A percentile compares a stretch with the other conserved stretches of the same genome.
These are phyloP conservation scores for Aureobasidium vineae DNA, from an alignment of 2,329 filamentous ascomycete genomes.

Conservation along the genomic window DNA sequence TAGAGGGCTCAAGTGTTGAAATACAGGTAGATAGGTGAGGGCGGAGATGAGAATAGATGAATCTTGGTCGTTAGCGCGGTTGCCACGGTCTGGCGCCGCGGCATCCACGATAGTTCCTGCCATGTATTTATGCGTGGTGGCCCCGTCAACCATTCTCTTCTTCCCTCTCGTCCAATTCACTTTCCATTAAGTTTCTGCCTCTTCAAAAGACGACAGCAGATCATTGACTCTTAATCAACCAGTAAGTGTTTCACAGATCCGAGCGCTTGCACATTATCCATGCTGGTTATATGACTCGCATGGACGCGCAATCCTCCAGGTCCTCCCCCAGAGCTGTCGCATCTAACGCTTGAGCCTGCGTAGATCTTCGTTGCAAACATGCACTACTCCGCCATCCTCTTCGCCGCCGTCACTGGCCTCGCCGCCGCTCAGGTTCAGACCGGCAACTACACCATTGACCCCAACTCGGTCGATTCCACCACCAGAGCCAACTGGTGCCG, in stretches of 20 bases:
- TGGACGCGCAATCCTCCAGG: slow-evolving; percentile 21
- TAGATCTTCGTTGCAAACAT: slow-evolving; percentile 40
- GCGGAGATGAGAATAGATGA: slow-evolving; percentile 24
- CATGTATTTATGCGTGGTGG: slow-evolving; percentile 11
- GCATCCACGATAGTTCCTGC: slow-evolving; percentile 21
- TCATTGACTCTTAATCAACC: slow-evolving; percentile 20
- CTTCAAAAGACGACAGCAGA: slow-evolving; percentile 7
- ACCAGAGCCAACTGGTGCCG: slow-evolving; percentile 55
- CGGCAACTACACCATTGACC: slow-evolving; percentile 43
- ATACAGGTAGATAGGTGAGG: slow-evolving; percentile 14
- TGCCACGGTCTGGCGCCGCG: slow-evolving; percentile 17
- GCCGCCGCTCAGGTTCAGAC: slow-evolving; percentile 45
- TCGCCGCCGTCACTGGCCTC: slow-evolving; percentile 48
- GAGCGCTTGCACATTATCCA: neutral
- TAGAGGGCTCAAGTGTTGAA: neutral
- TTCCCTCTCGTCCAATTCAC: neutral
- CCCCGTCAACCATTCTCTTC: slow-evolving; percentile 10
- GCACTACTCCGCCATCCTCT: slow-evolving; percentile 49
- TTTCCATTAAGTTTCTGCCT: neutral
- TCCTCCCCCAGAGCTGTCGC: slow-evolving; percentile 4
- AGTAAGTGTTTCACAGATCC: slow-evolving; percentile 2
- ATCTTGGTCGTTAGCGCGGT: slow-evolving; percentile 12
- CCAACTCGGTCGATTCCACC: slow-evolving; percentile 41
- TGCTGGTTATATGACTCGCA: slow-evolving; percentile 5
- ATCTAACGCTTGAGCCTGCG: slow-evolving; percentile 25